phyloP scores from a whole-genome alignment of 257 asterid species.

The Solanum lycopersicoides region DNA sequence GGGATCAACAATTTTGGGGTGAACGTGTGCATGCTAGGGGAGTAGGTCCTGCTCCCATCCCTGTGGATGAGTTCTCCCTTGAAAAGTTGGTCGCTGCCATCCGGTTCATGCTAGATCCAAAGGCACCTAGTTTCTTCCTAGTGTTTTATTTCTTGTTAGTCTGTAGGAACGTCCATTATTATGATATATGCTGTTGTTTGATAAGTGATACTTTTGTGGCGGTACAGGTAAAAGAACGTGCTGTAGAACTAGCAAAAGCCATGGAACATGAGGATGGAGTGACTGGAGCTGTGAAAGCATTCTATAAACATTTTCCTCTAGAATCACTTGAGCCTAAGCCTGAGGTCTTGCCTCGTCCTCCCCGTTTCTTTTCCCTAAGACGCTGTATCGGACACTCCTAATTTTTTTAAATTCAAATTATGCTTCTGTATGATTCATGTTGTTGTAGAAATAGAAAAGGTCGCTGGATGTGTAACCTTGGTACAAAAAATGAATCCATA shows the following conservation, averaged over 20 bases:
- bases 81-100: conserved; percentile 77
- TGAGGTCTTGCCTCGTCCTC: conserved; percentile 12
- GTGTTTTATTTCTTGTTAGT: neutral
- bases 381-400: conserved; percentile 21
- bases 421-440: neutral
- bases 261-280: conserved; percentile 92
- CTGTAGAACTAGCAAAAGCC: conserved; percentile 62
- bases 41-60: conserved; percentile 89
- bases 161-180: neutral
- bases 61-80: conserved; percentile 68
- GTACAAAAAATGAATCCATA: neutral
- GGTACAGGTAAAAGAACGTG: conserved; percentile 56
- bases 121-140: conserved; percentile 19
- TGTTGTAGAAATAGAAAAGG: neutral
- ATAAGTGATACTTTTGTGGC: neutral
- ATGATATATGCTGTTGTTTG: neutral
- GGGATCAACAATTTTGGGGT: conserved; percentile 95
- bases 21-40: conserved; percentile 78
- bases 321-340: conserved; percentile 14
- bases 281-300: conserved; percentile 71
- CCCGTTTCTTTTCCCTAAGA: conserved; percentile 19
- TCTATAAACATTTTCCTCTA: conserved; percentile 51
- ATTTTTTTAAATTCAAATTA: neutral
- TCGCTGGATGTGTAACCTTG: neutral
- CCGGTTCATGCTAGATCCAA: conserved; percentile 59